phyloP scores from a whole-genome alignment of 345 rosid species.

The Brassica incana region DNA sequence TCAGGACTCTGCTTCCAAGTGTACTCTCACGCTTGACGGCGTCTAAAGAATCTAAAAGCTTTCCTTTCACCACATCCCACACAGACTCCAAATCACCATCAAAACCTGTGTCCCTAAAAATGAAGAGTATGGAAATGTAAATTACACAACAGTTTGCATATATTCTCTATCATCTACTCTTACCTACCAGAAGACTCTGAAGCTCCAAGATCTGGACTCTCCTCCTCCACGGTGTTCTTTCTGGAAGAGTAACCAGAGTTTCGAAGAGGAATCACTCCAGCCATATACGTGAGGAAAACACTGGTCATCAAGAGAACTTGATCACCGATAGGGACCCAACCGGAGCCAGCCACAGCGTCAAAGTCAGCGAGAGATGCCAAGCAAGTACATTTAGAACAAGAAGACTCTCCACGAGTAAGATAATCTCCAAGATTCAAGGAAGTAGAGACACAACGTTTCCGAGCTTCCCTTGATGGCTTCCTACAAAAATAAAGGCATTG shows the following conservation, averaged over 20 bases:
- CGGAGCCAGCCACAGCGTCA: conserved; percentile 50
- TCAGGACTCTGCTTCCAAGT: conserved; percentile 45
- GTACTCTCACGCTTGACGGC: conserved; percentile 45
- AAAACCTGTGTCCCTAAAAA: conserved; percentile 41
- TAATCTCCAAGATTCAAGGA: conserved; percentile 34
- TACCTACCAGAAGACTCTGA: conserved; percentile 84
- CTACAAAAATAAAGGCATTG: conserved; percentile 29
- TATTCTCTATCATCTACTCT: conserved; percentile 49
- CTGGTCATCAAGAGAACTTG: conserved; percentile 73
- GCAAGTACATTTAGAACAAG: conserved; percentile 42
- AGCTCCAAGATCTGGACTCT: conserved; percentile 40
- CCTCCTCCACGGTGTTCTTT: conserved; percentile 38
- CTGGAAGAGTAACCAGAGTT: conserved; percentile 40
- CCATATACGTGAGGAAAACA: conserved; percentile 75
- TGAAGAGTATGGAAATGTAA: conserved; percentile 34
- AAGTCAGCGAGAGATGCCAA: conserved; percentile 56
- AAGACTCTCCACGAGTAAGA: conserved; percentile 10
- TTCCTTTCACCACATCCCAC: conserved; percentile 68
- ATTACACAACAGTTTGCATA: conserved; percentile 2
- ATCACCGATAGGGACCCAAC: conserved; percentile 61
- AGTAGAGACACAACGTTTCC: conserved; percentile 20
- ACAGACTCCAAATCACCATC: conserved; percentile 42
- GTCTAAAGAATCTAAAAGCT: conserved; percentile 71
- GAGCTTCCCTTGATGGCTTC: conserved; percentile 40
- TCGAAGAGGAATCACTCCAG: conserved; percentile 72